Conservation (phyloP, 192 early-diverging fungal genomes). For the Coemansia sp. region DNA sequence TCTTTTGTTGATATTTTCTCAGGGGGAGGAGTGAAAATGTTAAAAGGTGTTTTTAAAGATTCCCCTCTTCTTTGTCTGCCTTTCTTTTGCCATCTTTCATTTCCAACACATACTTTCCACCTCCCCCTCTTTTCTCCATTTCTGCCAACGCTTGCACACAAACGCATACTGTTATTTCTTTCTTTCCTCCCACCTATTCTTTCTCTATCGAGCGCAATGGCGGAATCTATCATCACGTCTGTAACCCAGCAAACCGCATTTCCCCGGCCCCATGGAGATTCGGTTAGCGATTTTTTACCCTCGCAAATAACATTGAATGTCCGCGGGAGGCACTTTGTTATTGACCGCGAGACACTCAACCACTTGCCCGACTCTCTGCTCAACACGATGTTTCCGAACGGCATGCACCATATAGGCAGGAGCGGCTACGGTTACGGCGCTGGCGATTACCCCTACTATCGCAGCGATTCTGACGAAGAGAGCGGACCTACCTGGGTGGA, state of each 20-base stretch:
- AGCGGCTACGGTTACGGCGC: conserved; percentile 24
- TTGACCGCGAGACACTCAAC: conserved; percentile 56
- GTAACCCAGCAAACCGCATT: conserved; percentile 49
- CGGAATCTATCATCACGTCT: conserved; percentile 51
- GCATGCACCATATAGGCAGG: conserved; percentile 32
- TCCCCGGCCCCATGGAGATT: conserved; percentile 55
- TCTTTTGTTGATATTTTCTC: too few relatives aligned
- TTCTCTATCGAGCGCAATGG: conserved; percentile 6
- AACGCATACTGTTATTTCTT: conserved; percentile 3
- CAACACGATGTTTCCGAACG: conserved; percentile 54
- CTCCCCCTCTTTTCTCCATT: background rate
- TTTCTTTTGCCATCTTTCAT: background rate
- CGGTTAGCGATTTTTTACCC: conserved; percentile 41
- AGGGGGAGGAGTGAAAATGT: background rate
- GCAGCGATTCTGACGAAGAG: conserved; percentile 13
- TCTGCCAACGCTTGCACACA: background rate
- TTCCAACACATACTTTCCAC: background rate
- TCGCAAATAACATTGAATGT: conserved; percentile 42
- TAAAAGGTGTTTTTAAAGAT: background rate
- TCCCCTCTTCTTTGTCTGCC: background rate
- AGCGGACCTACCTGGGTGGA: conserved; percentile 53
- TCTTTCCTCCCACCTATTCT: background rate
- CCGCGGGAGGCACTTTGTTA: conserved; percentile 47
- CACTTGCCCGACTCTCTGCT: conserved; percentile 52
- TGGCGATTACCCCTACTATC: conserved; percentile 33